These are phyloP conservation scores for Truncatella angustata DNA, from an alignment of 2,329 filamentous ascomycete species.

Conservation along the genomic window DNA sequence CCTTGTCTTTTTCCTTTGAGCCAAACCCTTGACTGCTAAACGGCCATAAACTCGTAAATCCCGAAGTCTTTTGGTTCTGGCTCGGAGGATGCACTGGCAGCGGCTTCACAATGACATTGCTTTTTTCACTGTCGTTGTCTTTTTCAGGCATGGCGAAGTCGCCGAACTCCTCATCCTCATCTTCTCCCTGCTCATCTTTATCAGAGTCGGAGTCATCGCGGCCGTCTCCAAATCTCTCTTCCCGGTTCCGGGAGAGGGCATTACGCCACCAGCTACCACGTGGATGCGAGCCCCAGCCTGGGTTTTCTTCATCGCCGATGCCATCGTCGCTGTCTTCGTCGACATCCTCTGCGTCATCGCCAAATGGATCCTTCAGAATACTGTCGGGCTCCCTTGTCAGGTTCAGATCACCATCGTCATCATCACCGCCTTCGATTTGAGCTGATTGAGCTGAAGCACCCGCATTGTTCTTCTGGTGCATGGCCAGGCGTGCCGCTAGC, in stretches of 20 bases:
- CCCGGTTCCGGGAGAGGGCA: conserved; percentile 30
- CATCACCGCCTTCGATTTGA: conserved; percentile 37
- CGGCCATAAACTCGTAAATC: conserved; percentile 56
- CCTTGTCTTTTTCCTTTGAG: conserved; percentile 31
- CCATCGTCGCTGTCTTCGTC: conserved; percentile 43
- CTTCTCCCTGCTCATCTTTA: conserved; percentile 25
- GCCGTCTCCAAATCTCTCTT: conserved; percentile 38
- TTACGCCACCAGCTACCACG: conserved; percentile 50
- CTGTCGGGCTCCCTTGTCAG: conserved; percentile 18
- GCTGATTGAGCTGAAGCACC: conserved; percentile 37
- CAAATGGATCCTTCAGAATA: conserved; percentile 31
- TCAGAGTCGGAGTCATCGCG: conserved; percentile 42
- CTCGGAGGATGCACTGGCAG: conserved; percentile 51
- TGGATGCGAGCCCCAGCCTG: conserved; percentile 29
- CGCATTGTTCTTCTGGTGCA: conserved; percentile 65
- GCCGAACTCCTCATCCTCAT: conserved; percentile 59
- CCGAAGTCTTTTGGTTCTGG: conserved; percentile 32
- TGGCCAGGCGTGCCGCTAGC: conserved; percentile 81
- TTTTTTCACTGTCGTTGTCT: conserved; percentile 19
- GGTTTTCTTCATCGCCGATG: conserved; percentile 33
- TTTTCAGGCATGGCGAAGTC: conserved; percentile 66
- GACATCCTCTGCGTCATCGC: conserved; percentile 50
- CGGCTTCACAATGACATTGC: conserved; percentile 49
- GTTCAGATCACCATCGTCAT: conserved; percentile 29
- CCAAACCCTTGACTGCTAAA: conserved; percentile 45